phyloP scores from a whole-genome alignment of 805 yeast genomes.

The Candida boidinii region DNA sequence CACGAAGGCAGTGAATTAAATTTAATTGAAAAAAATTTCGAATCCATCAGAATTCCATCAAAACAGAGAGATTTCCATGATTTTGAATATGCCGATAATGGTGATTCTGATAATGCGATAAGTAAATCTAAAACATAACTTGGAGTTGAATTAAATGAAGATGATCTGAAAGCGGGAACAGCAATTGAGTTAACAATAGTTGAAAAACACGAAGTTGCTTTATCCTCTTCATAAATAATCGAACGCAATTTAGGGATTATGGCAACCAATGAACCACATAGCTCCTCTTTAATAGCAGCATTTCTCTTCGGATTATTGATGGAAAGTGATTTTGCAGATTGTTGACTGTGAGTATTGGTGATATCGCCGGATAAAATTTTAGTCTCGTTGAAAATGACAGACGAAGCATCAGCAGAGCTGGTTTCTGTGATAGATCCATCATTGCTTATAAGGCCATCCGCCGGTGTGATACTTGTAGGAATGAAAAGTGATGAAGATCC shows the following conservation, averaged over 20 bases:
- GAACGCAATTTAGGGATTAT: conserved; percentile 32
- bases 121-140: conserved; percentile 37
- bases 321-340: conserved; percentile 7
- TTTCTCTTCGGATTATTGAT: conserved; percentile 11
- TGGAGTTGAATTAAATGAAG: conserved; percentile 29
- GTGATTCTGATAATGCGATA: conserved; percentile 24
- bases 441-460: too few species aligned
- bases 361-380: too few species aligned
- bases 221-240: conserved; percentile 54
- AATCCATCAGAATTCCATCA: conserved; percentile 61
- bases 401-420: conserved; percentile 1
- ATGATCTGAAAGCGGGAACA: conserved; percentile 43
- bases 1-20: conserved; percentile 31
- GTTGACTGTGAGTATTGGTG: too few species aligned
- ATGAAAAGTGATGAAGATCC: conserved; percentile 12
- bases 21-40: conserved; percentile 39
- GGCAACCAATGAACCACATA: conserved; percentile 31
- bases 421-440: too few species aligned
- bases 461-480: conserved; percentile 15
- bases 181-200: conserved; percentile 46
- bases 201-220: conserved; percentile 38
- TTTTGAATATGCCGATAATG: conserved; percentile 29
- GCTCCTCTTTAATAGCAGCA: conserved; percentile 31
- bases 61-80: conserved; percentile 56
- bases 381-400: too few species aligned